A percentile compares a stretch with the other conserved stretches of the same genome.
These are phyloP conservation scores for Penicillium digitatum DNA, from an alignment of 2,329 filamentous ascomycete species.

Conservation along the genomic window DNA sequence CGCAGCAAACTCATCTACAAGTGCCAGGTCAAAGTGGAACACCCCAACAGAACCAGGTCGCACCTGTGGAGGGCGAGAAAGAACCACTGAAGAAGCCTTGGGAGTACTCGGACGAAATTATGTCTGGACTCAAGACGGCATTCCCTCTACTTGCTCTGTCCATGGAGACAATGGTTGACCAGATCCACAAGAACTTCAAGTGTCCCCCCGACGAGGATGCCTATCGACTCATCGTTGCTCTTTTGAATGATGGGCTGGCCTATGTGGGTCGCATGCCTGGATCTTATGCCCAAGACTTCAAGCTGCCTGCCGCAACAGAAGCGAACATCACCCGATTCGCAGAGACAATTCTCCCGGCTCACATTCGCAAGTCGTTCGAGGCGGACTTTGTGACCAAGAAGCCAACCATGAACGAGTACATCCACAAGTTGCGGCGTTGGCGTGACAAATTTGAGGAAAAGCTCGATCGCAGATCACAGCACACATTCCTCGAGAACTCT, in stretches of 20 bases:
- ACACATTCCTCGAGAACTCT: constrained; percentile 73
- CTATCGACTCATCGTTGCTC: constrained; percentile 91
- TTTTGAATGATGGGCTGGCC: constrained; percentile 90
- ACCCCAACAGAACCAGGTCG: constrained; percentile 16
- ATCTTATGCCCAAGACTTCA: constrained; percentile 85
- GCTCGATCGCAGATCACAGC: constrained; percentile 74
- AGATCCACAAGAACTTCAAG: constrained; percentile 99
- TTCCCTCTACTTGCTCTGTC: constrained; percentile 93
- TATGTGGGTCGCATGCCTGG: constrained; percentile 85
- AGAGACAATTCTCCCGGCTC: constrained; percentile 87
- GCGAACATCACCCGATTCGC: constrained; percentile 95
- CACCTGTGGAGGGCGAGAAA: constrained; percentile 34
- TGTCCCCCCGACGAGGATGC: constrained; percentile 97
- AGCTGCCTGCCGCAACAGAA: constrained; percentile 84
- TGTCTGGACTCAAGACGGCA: constrained; percentile 91
- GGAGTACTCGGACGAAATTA: constrained; percentile 95
- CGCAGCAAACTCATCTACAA: constrained; percentile 20
- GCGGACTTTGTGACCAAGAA: constrained; percentile 94
- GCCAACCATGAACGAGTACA: constrained; percentile 97
- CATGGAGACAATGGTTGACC: constrained; percentile 99
- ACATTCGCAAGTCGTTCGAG: constrained; percentile 95
- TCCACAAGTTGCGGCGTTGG: constrained; percentile 93
- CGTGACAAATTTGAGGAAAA: constrained; percentile 97
- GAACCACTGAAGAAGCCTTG: constrained; percentile 71
- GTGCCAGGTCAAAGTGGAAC: constrained; percentile 29